Percentiles rank a stretch among this genome's conserved stretches.
Evolutionary conservation across 1,139 yeast species (phyloP).

Genomic region (Yamadazyma siamensis): DNA sequence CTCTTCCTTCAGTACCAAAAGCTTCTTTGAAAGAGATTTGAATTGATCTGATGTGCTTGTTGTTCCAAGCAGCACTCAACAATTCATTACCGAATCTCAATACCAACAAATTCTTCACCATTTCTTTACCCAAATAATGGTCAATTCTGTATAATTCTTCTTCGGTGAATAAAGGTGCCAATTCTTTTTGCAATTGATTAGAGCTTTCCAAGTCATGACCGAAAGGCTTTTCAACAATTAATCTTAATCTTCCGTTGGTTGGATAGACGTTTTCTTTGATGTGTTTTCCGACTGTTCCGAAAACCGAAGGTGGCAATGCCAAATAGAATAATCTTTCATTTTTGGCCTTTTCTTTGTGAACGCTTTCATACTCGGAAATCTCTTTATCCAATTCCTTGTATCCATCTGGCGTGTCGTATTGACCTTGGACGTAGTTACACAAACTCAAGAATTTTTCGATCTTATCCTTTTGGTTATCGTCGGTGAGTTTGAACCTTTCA

Average conservation of each 20-base stretch:
- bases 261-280: slow-evolving; percentile 72
- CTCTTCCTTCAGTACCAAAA: slow-evolving; percentile 98
- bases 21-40: slow-evolving; percentile 94
- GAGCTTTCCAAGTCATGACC: slow-evolving; percentile 87
- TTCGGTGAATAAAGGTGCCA: slow-evolving; percentile 86
- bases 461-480: slow-evolving; percentile 43
- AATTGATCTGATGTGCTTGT: slow-evolving; percentile 68
- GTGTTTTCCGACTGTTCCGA: slow-evolving; percentile 72
- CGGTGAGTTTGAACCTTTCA: slow-evolving; percentile 57
- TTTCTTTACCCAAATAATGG: slow-evolving; percentile 95
- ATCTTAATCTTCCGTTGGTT: slow-evolving; percentile 64
- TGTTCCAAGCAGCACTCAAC: slow-evolving; percentile 84
- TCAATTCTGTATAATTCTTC: slow-evolving; percentile 94
- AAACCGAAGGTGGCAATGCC: slow-evolving; percentile 93
- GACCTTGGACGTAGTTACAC: slow-evolving; percentile 69
- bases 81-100: slow-evolving; percentile 88
- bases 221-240: slow-evolving; percentile 95
- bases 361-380: slow-evolving; percentile 58
- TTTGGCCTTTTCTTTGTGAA: slow-evolving; percentile 33
- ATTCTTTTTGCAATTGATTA: slow-evolving; percentile 67
- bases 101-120: slow-evolving; percentile 90
- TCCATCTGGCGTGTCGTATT: slow-evolving; percentile 78
- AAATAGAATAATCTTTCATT: slow-evolving; percentile 82
- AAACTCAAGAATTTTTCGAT: slow-evolving; percentile 63
- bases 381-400: slow-evolving; percentile 53